Conservation (phyloP, 192 early-diverging fungal species). For the Mortierella antarctica region DNA sequence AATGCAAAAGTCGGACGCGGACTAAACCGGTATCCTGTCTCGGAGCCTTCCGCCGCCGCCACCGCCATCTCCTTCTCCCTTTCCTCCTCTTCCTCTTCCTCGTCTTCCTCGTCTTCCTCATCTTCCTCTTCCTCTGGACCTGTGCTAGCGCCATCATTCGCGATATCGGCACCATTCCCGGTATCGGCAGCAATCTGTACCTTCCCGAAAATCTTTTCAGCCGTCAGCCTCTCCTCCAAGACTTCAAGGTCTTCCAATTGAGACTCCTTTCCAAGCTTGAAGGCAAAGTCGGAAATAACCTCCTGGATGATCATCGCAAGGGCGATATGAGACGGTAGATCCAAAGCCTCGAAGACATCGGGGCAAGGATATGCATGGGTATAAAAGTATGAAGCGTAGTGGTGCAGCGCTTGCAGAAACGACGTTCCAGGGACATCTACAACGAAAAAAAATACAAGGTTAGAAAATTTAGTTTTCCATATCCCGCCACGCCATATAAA, state of each 20-base stretch:
- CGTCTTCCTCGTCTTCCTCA: background rate
- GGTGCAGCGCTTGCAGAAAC: constrained; percentile 33
- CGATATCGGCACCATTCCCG: background rate
- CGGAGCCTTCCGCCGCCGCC: background rate
- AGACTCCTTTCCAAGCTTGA: constrained; percentile 27
- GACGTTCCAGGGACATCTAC: constrained; percentile 36
- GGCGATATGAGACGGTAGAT: constrained; percentile 39
- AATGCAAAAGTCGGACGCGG: constrained; percentile 7
- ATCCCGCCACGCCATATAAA: background rate
- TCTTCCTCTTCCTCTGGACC: background rate
- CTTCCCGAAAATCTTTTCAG: background rate
- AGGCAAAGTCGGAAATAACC: constrained; percentile 36
- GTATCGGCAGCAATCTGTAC: background rate
- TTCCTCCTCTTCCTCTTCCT: background rate
- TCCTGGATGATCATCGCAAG: constrained; percentile 49
- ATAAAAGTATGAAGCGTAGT: constrained; percentile 46
- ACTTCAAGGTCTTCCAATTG: constrained; percentile 29
- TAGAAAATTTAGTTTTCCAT: background rate
- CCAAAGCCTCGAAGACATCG: constrained; percentile 41
- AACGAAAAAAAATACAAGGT: background rate
- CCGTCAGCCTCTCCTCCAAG: constrained; percentile 10
- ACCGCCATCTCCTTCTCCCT: background rate
- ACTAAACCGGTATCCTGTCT: background rate
- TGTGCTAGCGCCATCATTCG: background rate
- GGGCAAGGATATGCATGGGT: constrained; percentile 30